Base-by-base conservation (phyloP, 331 rosid genomes). In the Malus hybrid region DNA sequence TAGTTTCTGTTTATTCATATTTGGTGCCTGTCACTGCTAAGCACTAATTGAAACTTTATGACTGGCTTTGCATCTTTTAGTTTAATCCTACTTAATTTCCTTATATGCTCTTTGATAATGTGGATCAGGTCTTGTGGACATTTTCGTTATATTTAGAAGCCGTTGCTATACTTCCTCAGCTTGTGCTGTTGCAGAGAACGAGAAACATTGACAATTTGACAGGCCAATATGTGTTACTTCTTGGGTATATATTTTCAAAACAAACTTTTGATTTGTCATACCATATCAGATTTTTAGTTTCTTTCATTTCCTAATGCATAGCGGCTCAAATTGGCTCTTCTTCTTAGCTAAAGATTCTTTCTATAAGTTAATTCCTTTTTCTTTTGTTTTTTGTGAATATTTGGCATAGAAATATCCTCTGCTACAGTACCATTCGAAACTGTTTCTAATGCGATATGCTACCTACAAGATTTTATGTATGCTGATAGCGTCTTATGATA, bases 201-300 rank as follows among this genome's bases (percentile, higher is more conserved):
- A 75, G 80, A 68, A 80, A 80, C 26, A 75, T 80, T 42, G 80
- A 80, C 73, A 80, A 80, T 73, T 71, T 80, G 77, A 80, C 80
- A 2, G 84, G 84, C 46, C 80, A 80, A 75, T 80, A 80, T 19
- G 68, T 80, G 26, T 68, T 80, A 62, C 84, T 80, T 33, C 80
- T 80, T 22, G 84, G 84, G 84, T 80, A 72, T 65, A 63, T 50
- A 28, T 24, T 39, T 34, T 20, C 57, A 52, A 26, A 20, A 7
- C 10, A 50, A 19, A 7, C 26, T 58, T 28, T 29, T 28, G 18
- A 28, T 62, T 62, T 29, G 34, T 29, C 66, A 5, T 26, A 24
- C 66, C 32, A 24, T 33, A 58, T 65, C 30, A 26, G 13, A 66
- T 34, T 29, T 50, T 58, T 39, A 26, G 69, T 24, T 55, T 42